Evolutionary conservation across 2,329 filamentous ascomycete genomes (phyloP), one percentile per base, ranked within the genome.

Genomic region (Aspergillus novofumigatus): DNA sequence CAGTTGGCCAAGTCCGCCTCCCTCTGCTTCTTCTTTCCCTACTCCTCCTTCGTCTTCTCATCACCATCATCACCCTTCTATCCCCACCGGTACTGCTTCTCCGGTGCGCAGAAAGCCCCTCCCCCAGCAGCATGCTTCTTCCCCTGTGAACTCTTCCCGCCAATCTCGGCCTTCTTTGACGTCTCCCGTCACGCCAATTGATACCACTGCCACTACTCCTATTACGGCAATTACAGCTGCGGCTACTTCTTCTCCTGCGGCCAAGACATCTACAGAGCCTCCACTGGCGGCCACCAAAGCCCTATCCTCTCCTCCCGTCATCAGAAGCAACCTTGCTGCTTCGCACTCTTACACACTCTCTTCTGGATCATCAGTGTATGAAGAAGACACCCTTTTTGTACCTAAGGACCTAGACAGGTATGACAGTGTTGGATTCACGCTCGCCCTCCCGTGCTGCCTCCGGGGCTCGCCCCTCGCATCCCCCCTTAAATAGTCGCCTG

Each of bases 31-130:
- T 47, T 52, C 57, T 57, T 48, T 56, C 32, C 59, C 57, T 51
- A 51, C 58, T 59, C 41, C 57, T 58, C 59, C 49, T 51, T 21
- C 41, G 53, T 53, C 52, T 59, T 58, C 53, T 49, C 49, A 23
- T 56, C 20, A 44, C 45, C 47, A 51, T 51, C 41, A 21, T 42
- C 49, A 10, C 44, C 57, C 58, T 55, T 35, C 61, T 59, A 56
- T 74, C 44, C 72, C 73, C 45, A 72, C 74, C 62, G 74, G 76
- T 59, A 67, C 71, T 57, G 68, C 76, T 44, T 75, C 77, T 59
- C 74, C 76, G 54, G 74, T 83, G 58, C 78, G 78, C 64, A 77
- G 81, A 63, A 84, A 84, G 69, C 81, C 82, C 65, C 70, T 85
- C 60, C 82, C 82, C 59, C 71, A 75, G 58, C 77, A 77, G 42